These are phyloP conservation scores for Chaetomiaceae sp. DNA, from an alignment of 2,329 filamentous ascomycete genomes.

Conservation along the genomic window DNA sequence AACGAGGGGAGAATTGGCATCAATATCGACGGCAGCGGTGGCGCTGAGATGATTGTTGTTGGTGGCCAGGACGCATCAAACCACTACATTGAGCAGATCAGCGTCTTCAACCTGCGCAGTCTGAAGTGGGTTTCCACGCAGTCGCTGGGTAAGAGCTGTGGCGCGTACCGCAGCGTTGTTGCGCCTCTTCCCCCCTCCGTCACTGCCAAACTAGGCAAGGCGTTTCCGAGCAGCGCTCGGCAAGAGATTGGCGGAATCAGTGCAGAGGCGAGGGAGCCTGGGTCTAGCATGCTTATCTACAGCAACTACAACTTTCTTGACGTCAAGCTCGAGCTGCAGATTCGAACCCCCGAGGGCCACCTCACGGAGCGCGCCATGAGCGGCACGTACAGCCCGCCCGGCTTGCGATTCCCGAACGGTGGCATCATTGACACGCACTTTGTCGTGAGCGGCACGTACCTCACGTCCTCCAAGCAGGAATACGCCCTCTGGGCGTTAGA, in stretches of 20 bases:
- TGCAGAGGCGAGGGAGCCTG: conserved; percentile 50
- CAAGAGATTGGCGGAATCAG: conserved; percentile 43
- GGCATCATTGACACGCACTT: conserved; percentile 95
- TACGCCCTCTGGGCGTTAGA: conserved; percentile 96
- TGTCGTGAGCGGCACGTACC: conserved; percentile 92
- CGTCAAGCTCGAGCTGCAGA: conserved; percentile 89
- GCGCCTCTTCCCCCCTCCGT: conserved; percentile 68
- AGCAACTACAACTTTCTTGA: conserved; percentile 99
- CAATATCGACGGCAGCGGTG: conserved; percentile 81
- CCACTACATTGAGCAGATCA: conserved; percentile 98
- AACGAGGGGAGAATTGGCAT: conserved; percentile 86
- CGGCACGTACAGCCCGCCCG: conserved; percentile 78
- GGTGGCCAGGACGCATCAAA: conserved; percentile 97
- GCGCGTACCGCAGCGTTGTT: conserved; percentile 92
- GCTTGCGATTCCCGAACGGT: conserved; percentile 90
- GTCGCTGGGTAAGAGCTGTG: conserved; percentile 82
- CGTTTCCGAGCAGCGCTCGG: conserved; percentile 36
- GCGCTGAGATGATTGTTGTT: conserved; percentile 94
- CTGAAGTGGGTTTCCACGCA: conserved; percentile 93
- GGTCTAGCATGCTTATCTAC: conserved; percentile 85
- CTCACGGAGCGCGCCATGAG: conserved; percentile 86
- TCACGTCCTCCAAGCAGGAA: conserved; percentile 96
- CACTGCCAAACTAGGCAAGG: conserved; percentile 59
- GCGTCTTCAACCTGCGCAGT: conserved; percentile 92
- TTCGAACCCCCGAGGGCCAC: conserved; percentile 76